A percentile compares a stretch with the other conserved stretches of the same genome.
phyloP scores from a whole-genome alignment of 2,329 filamentous ascomycete species.

The Colletotrichum sp. region DNA sequence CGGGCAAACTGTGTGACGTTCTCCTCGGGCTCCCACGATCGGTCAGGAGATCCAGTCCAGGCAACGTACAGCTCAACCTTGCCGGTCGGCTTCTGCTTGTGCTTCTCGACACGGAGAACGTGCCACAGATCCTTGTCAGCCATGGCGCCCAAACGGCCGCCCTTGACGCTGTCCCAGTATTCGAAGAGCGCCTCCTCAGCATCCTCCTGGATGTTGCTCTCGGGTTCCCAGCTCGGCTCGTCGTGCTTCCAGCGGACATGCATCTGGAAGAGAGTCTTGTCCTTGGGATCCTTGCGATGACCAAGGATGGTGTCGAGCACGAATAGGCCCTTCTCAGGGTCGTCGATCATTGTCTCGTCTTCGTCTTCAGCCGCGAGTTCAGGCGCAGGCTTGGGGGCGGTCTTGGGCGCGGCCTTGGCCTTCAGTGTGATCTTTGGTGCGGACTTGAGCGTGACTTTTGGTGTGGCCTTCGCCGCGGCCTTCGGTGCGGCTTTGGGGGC shows the following conservation, averaged over 20 bases:
- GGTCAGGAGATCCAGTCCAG: conserved; percentile 16
- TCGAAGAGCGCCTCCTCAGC: conserved; percentile 33
- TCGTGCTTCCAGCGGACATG: conserved; percentile 33
- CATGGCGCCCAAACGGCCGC: conserved; percentile 19
- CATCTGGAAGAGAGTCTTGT: conserved; percentile 30
- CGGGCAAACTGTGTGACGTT: conserved; percentile 1
- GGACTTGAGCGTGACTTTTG: not conserved
- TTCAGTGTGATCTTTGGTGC: not conserved
- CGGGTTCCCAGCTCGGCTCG: conserved; percentile 36
- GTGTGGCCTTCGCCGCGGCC: not conserved
- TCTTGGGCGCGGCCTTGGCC: not conserved
- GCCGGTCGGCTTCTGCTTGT: conserved; percentile 9
- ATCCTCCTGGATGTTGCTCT: conserved; percentile 37
- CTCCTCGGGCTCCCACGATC: conserved; percentile 22
- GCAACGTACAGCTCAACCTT: not conserved
- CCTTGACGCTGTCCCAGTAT: conserved; percentile 23
- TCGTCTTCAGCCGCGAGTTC: not conserved
- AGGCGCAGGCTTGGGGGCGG: not conserved
- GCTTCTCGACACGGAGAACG: conserved; percentile 18
- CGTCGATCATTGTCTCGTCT: not conserved
- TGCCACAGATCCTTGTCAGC: conserved; percentile 22
- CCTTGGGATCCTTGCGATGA: conserved; percentile 13
- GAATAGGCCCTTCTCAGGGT: not conserved
- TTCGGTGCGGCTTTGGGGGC: not conserved
- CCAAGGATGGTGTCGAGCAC: conserved; percentile 13